Evolutionary conservation across 768 basidiomycete genomes (phyloP).

Genomic region (Suillus paluster): DNA sequence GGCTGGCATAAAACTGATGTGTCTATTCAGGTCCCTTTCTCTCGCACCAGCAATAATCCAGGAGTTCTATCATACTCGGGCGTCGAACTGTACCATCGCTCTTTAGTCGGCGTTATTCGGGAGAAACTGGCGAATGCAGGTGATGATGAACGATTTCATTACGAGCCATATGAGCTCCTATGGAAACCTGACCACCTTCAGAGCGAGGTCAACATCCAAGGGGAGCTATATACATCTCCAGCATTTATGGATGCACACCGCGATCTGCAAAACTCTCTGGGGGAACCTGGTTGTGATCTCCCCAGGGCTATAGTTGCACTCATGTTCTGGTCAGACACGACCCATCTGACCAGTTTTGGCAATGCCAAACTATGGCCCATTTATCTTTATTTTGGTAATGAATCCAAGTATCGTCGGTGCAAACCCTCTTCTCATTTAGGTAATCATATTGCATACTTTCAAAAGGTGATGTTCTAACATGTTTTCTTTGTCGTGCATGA

Average conservation of each 20-base stretch:
- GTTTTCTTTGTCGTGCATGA: neutral
- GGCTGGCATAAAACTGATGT: conserved; percentile 17
- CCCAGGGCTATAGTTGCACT: conserved; percentile 16
- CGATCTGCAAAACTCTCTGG: conserved; percentile 22
- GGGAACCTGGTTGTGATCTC: conserved; percentile 22
- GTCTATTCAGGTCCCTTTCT: conserved; percentile 18
- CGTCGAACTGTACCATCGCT: conserved; percentile 16
- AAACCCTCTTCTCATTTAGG: conserved; percentile 17
- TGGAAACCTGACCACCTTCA: conserved; percentile 16
- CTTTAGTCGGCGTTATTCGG: conserved; percentile 14
- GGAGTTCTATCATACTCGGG: conserved; percentile 12
- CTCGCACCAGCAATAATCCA: neutral
- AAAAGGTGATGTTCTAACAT: conserved; percentile 7
- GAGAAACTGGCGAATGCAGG: conserved; percentile 18
- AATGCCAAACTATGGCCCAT: conserved; percentile 27
- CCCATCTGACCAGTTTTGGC: conserved; percentile 36
- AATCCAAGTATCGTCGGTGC: neutral
- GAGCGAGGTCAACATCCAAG: conserved; percentile 16
- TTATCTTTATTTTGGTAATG: conserved; percentile 21
- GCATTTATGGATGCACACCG: conserved; percentile 26
- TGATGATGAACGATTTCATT: conserved; percentile 14
- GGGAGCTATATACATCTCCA: conserved; percentile 26
- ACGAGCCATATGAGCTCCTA: conserved; percentile 16
- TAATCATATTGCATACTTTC: conserved; percentile 16
- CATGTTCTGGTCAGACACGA: conserved; percentile 31